Evolutionary conservation across 306 rosid species (phyloP), one percentile per base, ranked within the genome.

Genomic region (Leucaena leucocephala): DNA sequence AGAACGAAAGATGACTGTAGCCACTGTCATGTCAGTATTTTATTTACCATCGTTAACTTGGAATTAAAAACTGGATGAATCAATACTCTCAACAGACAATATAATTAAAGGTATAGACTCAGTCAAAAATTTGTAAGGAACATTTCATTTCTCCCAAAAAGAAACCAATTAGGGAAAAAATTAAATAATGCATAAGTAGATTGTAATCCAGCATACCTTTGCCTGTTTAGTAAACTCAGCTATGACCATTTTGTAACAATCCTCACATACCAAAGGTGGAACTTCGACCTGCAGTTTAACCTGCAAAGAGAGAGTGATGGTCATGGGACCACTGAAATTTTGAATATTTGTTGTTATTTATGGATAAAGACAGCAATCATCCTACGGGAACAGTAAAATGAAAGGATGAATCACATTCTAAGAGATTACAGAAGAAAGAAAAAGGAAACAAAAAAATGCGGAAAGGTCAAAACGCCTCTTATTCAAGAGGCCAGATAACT

Each of bases 231-330:
- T 88, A 85, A 95, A 90, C 90, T 95, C 98, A 45, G 35, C 78
- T 21, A 95, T 57, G 82, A 90, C 88, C 85, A 72, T 79, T 34
- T 82, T 75, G 93, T 92, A 88, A 82, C 97, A 95, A 78, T 92
- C 98, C 76, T 95, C 85, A 34, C 98, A 92, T 40, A 95, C 96
- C 59, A 84, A 80, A 38, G 89, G 77, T 52, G 98, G 98, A 74
- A 95, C 98, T 74, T 90, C 88, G 38, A 95, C 89, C 35, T 84
- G 88, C 90, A 95, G 78, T 78, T 87, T 95, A 77, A 92, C 90
- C 98, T 95, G 91, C 88, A 83, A 55, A 68, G 27, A 78, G 27
- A 27, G 33, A n/a, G 11, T 55, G 64, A 27, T 58, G 27, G 27
- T 17, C 59, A 54, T 54, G 35, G 63, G 14, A 58, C 35, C 64